A percentile compares a stretch with the other conserved stretches of the same genome.
These are phyloP conservation scores for Colletotrichum trifolii DNA, from an alignment of 2,329 filamentous ascomycete genomes.

Conservation along the genomic window DNA sequence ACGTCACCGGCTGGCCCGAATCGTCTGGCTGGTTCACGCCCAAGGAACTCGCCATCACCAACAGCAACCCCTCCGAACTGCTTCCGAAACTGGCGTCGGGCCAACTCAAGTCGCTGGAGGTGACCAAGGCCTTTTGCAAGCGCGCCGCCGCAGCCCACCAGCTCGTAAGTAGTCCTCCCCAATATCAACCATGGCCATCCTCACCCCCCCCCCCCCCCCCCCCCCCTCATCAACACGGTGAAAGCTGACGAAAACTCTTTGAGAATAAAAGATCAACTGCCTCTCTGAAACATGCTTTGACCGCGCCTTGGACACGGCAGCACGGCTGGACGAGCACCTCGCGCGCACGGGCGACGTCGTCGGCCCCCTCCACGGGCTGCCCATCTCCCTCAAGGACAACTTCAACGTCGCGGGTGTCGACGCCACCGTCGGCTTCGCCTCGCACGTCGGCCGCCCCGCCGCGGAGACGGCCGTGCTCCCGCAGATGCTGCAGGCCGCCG, in stretches of 20 bases:
- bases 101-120: conserved; percentile 54
- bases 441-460: conserved; percentile 69
- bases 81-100: conserved; percentile 49
- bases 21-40: conserved; percentile 68
- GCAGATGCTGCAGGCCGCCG: conserved; percentile 55
- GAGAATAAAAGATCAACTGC: conserved; percentile 54
- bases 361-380: conserved; percentile 75
- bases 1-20: conserved; percentile 67
- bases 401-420: conserved; percentile 72
- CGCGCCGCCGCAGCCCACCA: conserved; percentile 52
- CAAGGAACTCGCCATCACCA: conserved; percentile 53
- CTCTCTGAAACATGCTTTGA: conserved; percentile 66
- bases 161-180: conserved; percentile 16
- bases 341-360: conserved; percentile 56
- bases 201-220: too few relatives aligned
- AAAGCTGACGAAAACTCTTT: background rate
- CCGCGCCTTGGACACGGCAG: conserved; percentile 60
- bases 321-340: conserved; percentile 61
- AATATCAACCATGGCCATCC: background rate
- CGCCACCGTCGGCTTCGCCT: conserved; percentile 70
- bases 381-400: conserved; percentile 77
- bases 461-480: conserved; percentile 53
- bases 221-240: background rate
- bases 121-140: conserved; percentile 66
- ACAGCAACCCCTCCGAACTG: conserved; percentile 46